Conservation (phyloP, 768 basidiomycete species). For the Obba rivulosa region DNA sequence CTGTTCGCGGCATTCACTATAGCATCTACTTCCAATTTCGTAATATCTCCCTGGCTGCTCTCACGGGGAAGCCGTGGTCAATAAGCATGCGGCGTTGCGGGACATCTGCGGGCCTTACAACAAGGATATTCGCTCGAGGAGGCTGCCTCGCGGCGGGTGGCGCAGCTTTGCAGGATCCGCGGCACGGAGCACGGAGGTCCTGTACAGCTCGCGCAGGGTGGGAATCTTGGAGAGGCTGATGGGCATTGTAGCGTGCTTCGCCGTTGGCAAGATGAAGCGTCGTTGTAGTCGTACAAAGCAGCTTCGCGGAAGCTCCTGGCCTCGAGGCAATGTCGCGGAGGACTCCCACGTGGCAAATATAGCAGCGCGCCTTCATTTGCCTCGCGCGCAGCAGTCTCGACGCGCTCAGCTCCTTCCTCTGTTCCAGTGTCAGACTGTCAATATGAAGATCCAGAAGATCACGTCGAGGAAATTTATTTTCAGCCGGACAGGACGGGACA, state of each 20-base stretch:
- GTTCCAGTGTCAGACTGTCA: too few relatives aligned
- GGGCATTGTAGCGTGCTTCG: slow-evolving; percentile 13
- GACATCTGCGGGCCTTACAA: slow-evolving; percentile 40
- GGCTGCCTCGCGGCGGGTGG: slow-evolving; percentile 31
- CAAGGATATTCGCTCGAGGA: slow-evolving; percentile 60
- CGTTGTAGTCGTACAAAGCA: too few relatives aligned
- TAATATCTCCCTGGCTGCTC: slow-evolving; percentile 74
- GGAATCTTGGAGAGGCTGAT: slow-evolving; percentile 43
- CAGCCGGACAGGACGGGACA: too few relatives aligned
- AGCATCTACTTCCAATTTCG: slow-evolving; percentile 59
- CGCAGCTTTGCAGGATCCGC: slow-evolving; percentile 27
- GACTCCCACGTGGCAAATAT: too few relatives aligned
- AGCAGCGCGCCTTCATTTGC: too few relatives aligned
- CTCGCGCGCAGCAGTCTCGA: too few relatives aligned
- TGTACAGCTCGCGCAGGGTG: slow-evolving; percentile 53
- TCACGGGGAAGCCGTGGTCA: not conserved
- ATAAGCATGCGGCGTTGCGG: not conserved
- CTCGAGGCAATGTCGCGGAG: too few relatives aligned
- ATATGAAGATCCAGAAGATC: too few relatives aligned
- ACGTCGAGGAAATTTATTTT: too few relatives aligned
- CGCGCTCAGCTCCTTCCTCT: too few relatives aligned
- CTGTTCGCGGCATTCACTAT: slow-evolving; percentile 84
- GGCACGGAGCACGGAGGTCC: slow-evolving; percentile 32
- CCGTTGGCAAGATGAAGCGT: too few relatives aligned
- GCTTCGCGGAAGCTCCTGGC: too few relatives aligned